phyloP scores from a whole-genome alignment of 2,329 filamentous ascomycete genomes.

The Teratosphaeria gauchensis region DNA sequence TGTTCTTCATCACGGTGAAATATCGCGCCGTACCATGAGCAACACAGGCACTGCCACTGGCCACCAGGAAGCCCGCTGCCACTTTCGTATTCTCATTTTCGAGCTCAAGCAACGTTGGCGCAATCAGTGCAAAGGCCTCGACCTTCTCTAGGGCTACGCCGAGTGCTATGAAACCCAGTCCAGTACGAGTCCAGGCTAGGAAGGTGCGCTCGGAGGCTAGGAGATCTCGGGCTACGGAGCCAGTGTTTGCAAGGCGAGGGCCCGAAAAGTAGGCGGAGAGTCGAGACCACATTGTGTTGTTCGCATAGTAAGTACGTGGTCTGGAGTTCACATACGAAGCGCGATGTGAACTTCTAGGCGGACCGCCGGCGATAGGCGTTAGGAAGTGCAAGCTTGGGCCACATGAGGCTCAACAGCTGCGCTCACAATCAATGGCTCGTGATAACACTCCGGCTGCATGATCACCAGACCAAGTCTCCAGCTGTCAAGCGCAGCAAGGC shows the following conservation, averaged over 20 bases:
- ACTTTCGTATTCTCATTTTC: conserved; percentile 24
- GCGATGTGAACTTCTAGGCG: too few species aligned
- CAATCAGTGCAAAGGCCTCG: conserved; percentile 27
- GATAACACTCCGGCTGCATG: neutral
- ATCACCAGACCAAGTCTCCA: neutral
- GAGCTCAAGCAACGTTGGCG: conserved; percentile 18
- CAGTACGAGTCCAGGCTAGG: conserved; percentile 44
- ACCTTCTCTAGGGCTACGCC: conserved; percentile 44
- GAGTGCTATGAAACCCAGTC: conserved; percentile 43
- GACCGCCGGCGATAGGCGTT: too few species aligned
- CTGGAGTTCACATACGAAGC: too few species aligned
- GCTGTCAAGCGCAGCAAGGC: neutral
- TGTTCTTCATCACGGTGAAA: conserved; percentile 34
- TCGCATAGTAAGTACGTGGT: too few species aligned
- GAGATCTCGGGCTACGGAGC: conserved; percentile 43
- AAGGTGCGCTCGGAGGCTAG: conserved; percentile 47
- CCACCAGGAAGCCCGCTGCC: conserved; percentile 31
- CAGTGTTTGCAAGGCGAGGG: conserved; percentile 33
- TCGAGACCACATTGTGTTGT: neutral
- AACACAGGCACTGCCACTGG: conserved; percentile 37
- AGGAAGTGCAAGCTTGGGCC: neutral
- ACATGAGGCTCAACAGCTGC: neutral
- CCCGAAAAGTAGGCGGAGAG: conserved; percentile 6
- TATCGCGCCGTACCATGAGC: conserved; percentile 40
- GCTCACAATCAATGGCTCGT: neutral